Conservation (phyloP, 202 grass and related monocot species). For the Musa balbisiana region DNA sequence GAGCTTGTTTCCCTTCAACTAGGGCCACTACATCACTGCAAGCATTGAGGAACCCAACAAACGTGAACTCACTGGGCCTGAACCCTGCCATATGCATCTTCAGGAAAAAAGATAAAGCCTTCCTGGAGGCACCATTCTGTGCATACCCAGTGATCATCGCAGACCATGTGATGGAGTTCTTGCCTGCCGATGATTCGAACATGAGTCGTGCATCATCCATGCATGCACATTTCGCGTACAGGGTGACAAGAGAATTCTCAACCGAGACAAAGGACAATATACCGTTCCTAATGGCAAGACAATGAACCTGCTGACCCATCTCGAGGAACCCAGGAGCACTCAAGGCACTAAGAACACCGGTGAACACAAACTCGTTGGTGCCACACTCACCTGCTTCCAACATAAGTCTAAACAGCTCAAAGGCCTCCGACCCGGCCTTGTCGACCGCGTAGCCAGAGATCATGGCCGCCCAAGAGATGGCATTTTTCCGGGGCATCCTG, state of each 20-base stretch:
- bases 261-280: conserved; percentile 45
- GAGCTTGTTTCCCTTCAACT: conserved; percentile 47
- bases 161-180: conserved; percentile 73
- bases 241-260: conserved; percentile 61
- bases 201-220: conserved; percentile 47
- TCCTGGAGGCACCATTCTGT: conserved; percentile 52
- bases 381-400: conserved; percentile 28
- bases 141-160: conserved; percentile 60
- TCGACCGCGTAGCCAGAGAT: conserved; percentile 47
- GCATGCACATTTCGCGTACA: conserved; percentile 54
- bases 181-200: conserved; percentile 43
- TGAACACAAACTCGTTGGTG: conserved; percentile 59
- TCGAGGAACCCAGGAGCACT: conserved; percentile 38
- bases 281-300: conserved; percentile 37
- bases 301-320: conserved; percentile 57
- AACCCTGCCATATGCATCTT: conserved; percentile 58
- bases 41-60: conserved; percentile 63
- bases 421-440: conserved; percentile 40
- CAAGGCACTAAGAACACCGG: conserved; percentile 48
- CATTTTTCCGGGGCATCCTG: conserved; percentile 45
- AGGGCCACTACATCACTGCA: conserved; percentile 42
- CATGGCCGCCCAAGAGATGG: conserved; percentile 59
- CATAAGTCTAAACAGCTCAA: conserved; percentile 48
- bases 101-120: conserved; percentile 41
- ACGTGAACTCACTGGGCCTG: conserved; percentile 57